Evolutionary conservation across 2,329 filamentous ascomycete species (phyloP).

Genomic region (Trichophyton simii): DNA sequence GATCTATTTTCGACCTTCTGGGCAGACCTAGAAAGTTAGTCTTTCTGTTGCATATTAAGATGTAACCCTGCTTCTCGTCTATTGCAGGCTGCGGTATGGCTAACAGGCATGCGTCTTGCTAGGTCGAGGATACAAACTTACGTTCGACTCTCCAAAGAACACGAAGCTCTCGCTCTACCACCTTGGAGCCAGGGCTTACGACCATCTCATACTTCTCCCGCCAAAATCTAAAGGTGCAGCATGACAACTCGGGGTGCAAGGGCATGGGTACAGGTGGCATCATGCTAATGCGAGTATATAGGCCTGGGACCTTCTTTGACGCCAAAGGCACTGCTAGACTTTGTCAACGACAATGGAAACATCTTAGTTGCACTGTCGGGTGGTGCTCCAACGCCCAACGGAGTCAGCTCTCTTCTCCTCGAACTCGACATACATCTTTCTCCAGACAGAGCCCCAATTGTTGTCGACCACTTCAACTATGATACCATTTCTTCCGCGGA

Average conservation of each 20-base stretch:
- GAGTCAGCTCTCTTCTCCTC: constrained; percentile 64
- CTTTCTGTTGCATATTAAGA: neutral
- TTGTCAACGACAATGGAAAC: constrained; percentile 84
- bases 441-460: constrained; percentile 66
- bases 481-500: constrained; percentile 65
- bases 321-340: constrained; percentile 75
- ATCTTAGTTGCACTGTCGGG: constrained; percentile 75
- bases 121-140: constrained; percentile 74
- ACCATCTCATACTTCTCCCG: constrained; percentile 82
- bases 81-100: constrained; percentile 5
- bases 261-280: neutral
- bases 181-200: constrained; percentile 76
- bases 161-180: constrained; percentile 65
- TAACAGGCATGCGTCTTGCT: constrained; percentile 11
- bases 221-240: constrained; percentile 69
- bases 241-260: neutral
- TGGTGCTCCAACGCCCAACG: constrained; percentile 54
- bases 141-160: constrained; percentile 73
- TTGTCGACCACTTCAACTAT: constrained; percentile 94
- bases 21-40: constrained; percentile 36
- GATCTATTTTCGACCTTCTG: constrained; percentile 68
- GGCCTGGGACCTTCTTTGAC: constrained; percentile 80
- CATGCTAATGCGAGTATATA: constrained; percentile 26
- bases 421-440: constrained; percentile 87
- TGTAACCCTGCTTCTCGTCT: neutral